Evolutionary conservation across 768 basidiomycete species (phyloP), one percentile per base, ranked within the genome.

Genomic region (Hortiboletus campestris): DNA sequence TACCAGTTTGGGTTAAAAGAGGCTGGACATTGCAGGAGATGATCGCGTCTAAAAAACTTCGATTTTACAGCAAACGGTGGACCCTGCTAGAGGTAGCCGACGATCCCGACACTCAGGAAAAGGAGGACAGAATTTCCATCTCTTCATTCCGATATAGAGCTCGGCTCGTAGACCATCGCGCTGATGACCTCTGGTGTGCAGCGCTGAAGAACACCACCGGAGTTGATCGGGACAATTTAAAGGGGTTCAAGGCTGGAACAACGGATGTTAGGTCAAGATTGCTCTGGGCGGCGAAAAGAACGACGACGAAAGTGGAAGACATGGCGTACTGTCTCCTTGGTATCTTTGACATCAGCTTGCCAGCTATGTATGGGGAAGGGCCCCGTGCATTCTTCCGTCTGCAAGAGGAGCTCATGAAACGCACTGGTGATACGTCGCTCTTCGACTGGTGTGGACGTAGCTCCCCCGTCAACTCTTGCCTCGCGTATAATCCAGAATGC

Each of bases 271-370:
- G 60, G 46, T 32, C 55, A 28, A 63, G 60, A 34, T 41, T 71
- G n/a, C 49, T 31, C 35, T 71, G 71, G 70, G 70, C 65, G 2
- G 62, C 69, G 14, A 56, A 55, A n/a, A 65, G 70, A 31, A 32
- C 42, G 22, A 71, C 70, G 36, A 66, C 63, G 5, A 62, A 65
- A 29, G 54, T 63, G 20, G 70, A 71, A 40, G 70, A 72, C 36
- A 63, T 57, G 57, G 61, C 69, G 11, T 72, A 72, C 51, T 71
- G 64, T 43, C 60, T 72, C 12, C 59, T 71, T 11, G 69, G 67
- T 7, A 54, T 72, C 29, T 68, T 71, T 39, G 67, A 71, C 20
- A 53, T 70, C 48, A 62, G 51, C 47, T 35, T 71, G 53, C 61
- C 71, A 5, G 58, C 60, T 2, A 49, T 61, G 32, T 70, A 71